Percentiles rank a stretch among this genome's conserved stretches.
phyloP scores from a whole-genome alignment of 208 protist species.

The Acanthamoeba castellanii region DNA sequence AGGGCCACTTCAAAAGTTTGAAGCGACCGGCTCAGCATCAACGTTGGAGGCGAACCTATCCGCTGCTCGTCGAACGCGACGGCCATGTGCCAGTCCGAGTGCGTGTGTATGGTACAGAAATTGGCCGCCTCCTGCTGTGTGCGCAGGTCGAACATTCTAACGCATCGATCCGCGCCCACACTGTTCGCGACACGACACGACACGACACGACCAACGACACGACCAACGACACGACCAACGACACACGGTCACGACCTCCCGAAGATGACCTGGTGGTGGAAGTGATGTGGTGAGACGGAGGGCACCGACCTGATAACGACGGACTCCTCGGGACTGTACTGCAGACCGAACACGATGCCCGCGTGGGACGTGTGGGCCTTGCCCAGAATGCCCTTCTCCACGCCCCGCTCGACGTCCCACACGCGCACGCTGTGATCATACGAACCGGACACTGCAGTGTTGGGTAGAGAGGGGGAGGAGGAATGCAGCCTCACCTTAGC shows the following conservation, averaged over 20 bases:
- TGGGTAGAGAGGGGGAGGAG: too few species aligned
- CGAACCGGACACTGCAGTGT: not conserved
- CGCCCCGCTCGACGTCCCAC: not conserved
- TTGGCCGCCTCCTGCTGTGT: not conserved
- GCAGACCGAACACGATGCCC: not conserved
- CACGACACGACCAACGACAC: not conserved
- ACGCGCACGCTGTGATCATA: not conserved
- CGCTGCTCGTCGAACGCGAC: not conserved
- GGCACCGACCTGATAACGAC: not conserved
- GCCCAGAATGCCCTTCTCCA: not conserved
- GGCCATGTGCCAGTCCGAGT: not conserved
- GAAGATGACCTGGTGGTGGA: too few species aligned
- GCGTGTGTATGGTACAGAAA: not conserved
- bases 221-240: not conserved
- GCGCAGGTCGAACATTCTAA: not conserved
- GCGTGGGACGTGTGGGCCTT: not conserved
- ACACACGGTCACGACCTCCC: not conserved
- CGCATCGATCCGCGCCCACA: not conserved
- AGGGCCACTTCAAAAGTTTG: too few species aligned
- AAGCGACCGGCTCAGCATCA: not conserved
- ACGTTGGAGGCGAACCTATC: not conserved
- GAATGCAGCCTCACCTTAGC: too few species aligned
- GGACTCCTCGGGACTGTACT: not conserved
- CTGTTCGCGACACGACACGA: too few species aligned
- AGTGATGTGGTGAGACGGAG: not conserved